Evolutionary conservation across 2,329 filamentous ascomycete species (phyloP).

Genomic region (Aschersonia sp.): DNA sequence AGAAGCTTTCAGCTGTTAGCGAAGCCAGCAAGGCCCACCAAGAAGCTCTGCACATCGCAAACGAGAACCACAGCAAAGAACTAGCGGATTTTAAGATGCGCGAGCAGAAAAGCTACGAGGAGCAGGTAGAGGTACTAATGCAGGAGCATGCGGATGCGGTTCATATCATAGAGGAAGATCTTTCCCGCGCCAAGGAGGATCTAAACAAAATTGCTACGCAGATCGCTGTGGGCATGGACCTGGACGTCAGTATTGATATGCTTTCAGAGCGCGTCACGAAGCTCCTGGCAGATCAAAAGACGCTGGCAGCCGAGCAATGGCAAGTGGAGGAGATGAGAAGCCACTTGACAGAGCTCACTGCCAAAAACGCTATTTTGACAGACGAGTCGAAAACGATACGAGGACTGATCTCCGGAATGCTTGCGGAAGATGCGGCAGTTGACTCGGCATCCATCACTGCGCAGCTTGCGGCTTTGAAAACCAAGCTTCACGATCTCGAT

Average conservation of each 20-base stretch:
- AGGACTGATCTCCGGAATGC: conserved; percentile 34
- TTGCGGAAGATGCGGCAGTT: conserved; percentile 31
- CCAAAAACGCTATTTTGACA: conserved; percentile 43
- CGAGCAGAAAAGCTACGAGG: conserved; percentile 41
- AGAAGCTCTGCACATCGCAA: conserved; percentile 33
- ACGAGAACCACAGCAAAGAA: conserved; percentile 33
- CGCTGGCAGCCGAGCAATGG: conserved; percentile 42
- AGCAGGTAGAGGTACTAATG: conserved; percentile 42
- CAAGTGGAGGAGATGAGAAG: conserved; percentile 41
- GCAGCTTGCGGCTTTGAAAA: conserved; percentile 47
- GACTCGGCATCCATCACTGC: conserved; percentile 34
- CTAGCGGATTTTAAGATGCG: conserved; percentile 30
- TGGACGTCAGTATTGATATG: conserved; percentile 54
- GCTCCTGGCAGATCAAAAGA: conserved; percentile 42
- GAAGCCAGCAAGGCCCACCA: conserved; percentile 39
- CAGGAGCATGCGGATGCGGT: conserved; percentile 43
- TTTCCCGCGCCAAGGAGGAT: conserved; percentile 50
- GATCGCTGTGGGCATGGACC: conserved; percentile 42
- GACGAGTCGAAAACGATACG: conserved; percentile 49
- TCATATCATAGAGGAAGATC: conserved; percentile 43
- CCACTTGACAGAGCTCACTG: conserved; percentile 39
- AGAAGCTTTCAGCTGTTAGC: conserved; percentile 45
- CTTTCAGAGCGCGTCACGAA: conserved; percentile 46
- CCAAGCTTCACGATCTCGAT: conserved; percentile 48
- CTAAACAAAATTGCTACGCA: conserved; percentile 49